Evolutionary conservation across 1,139 yeast genomes (phyloP).

Genomic region (Hansenula sp.): DNA sequence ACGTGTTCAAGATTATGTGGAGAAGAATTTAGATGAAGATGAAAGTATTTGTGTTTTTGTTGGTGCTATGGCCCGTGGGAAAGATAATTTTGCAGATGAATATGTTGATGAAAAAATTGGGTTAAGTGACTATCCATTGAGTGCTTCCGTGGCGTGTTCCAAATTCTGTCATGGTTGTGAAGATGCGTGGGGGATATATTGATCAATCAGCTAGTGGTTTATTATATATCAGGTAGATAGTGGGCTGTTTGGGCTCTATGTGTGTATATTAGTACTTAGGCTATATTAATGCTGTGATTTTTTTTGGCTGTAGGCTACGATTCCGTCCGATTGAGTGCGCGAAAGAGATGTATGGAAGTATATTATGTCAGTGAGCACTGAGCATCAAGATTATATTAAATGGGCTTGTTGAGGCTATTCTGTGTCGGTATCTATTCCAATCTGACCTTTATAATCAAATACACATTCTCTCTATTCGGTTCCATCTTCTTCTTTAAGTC

Average conservation of each 20-base stretch:
- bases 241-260: too few relatives aligned
- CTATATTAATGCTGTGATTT: too few relatives aligned
- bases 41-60: conserved; percentile 97
- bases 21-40: conserved; percentile 70
- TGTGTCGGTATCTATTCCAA: too few relatives aligned
- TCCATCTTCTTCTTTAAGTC: neutral
- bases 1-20: conserved; percentile 85
- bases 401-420: too few relatives aligned
- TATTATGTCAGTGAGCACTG: too few relatives aligned
- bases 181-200: conserved; percentile 89
- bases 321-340: too few relatives aligned
- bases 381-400: too few relatives aligned
- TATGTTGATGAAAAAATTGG: conserved; percentile 95
- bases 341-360: too few relatives aligned
- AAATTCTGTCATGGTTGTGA: conserved; percentile 98
- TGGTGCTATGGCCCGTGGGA: conserved; percentile 99
- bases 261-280: too few relatives aligned
- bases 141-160: conserved; percentile 97
- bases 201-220: conserved; percentile 5
- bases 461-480: too few relatives aligned
- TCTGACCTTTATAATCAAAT: too few relatives aligned
- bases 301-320: too few relatives aligned
- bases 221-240: neutral
- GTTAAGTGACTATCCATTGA: conserved; percentile 88
- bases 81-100: conserved; percentile 95